Percentiles rank a stretch among this genome's conserved stretches.
These are phyloP conservation scores for Aurantiochytrium sp. DNA, from an alignment of 108 stramenopile species.

Conservation along the genomic window DNA sequence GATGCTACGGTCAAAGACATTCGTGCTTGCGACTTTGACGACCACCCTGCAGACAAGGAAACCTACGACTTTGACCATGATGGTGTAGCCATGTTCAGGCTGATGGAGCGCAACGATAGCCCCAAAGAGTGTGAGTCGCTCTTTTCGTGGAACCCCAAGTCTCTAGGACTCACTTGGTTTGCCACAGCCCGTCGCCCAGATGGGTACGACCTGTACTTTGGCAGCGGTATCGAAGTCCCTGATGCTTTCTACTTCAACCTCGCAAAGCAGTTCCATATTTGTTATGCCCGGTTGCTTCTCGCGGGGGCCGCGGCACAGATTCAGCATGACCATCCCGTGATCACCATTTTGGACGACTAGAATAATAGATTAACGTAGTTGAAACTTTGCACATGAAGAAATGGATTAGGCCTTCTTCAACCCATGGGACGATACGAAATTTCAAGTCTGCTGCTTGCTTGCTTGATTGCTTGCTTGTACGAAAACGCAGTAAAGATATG, in stretches of 20 bases:
- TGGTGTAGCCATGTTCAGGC: background rate
- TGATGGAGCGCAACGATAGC: background rate
- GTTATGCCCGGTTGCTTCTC: background rate
- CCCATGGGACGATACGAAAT: too few species aligned
- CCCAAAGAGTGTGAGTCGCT: background rate
- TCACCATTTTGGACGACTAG: too few species aligned
- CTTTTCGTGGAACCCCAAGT: background rate
- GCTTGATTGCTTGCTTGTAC: too few species aligned
- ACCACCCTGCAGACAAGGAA: background rate
- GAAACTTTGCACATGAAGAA: too few species aligned
- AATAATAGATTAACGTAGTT: too few species aligned
- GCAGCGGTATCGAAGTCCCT: background rate
- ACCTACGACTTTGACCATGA: background rate
- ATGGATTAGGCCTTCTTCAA: too few species aligned
- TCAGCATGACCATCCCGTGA: background rate
- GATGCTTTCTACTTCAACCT: background rate
- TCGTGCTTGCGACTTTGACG: background rate
- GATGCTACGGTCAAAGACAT: background rate
- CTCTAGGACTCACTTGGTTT: background rate
- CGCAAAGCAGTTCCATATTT: background rate
- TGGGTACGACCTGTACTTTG: background rate
- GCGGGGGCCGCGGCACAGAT: background rate
- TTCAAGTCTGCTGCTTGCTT: too few species aligned
- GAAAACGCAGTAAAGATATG: too few species aligned
- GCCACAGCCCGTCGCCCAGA: background rate